A percentile compares a stretch with the other conserved stretches of the same genome.
Conservation (phyloP, 768 basidiomycete species). For the Mycena kentingensis region DNA sequence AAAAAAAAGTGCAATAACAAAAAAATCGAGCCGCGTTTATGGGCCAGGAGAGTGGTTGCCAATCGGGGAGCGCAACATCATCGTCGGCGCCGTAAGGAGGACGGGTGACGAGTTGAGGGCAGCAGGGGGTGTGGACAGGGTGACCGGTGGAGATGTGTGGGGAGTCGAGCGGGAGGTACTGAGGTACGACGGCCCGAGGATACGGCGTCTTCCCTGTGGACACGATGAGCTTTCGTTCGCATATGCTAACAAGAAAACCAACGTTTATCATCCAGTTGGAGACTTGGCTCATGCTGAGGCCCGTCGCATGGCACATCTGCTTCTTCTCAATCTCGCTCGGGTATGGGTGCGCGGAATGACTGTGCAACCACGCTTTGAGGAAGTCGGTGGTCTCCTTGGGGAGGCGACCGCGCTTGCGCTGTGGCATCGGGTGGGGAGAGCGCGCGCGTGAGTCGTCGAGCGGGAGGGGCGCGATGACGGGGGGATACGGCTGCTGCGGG, state of each 20-base stretch:
- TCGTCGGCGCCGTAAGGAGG: constrained; percentile 8
- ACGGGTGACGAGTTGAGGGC: constrained; percentile 17
- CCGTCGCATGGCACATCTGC: constrained; percentile 82
- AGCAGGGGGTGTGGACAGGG: constrained; percentile 12
- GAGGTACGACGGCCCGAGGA: constrained; percentile 61
- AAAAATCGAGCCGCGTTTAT: not conserved
- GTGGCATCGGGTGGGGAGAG: constrained; percentile 55
- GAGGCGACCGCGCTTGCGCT: constrained; percentile 82
- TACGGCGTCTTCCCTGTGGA: constrained; percentile 72
- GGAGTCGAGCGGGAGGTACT: constrained; percentile 20
- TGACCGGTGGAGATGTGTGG: constrained; percentile 12
- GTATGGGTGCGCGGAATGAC: constrained; percentile 87
- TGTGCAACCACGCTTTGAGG: constrained; percentile 85
- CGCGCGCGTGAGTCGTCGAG: constrained; percentile 51
- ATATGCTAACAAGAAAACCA: constrained; percentile 23
- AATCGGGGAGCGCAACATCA: constrained; percentile 17
- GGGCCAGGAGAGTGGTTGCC: not conserved
- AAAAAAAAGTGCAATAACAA: not conserved
- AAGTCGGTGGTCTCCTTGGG: constrained; percentile 90
- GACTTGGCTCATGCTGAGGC: constrained; percentile 86
- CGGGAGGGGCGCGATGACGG: constrained; percentile 25
- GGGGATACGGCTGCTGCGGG: constrained; percentile 14
- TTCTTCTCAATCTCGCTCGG: constrained; percentile 92
- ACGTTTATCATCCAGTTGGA: constrained; percentile 95
- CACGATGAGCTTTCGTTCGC: constrained; percentile 14